Evolutionary conservation across 139 green algal species (phyloP).

Genomic region (Monoraphidium neglectum): DNA sequence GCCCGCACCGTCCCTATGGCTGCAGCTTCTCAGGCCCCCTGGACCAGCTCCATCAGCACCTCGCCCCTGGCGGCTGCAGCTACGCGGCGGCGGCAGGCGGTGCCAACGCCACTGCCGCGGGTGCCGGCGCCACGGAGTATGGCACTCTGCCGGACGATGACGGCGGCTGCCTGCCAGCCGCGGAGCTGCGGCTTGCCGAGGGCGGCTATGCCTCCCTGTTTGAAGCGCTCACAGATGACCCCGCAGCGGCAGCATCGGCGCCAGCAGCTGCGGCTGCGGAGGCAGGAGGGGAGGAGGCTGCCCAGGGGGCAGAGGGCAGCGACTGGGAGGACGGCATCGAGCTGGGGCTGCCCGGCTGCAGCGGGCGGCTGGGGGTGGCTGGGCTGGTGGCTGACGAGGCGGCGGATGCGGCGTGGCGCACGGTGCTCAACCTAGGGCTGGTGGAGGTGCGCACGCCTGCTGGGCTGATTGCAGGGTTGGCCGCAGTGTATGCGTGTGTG

Average conservation of each 20-base stretch:
- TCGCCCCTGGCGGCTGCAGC: not conserved
- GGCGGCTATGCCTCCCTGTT: too few species aligned
- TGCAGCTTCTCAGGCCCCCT: slow-evolving; percentile 2
- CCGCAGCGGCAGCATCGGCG: not conserved
- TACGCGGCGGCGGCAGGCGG: slow-evolving; percentile 1
- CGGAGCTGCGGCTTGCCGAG: too few species aligned
- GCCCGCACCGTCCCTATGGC: slow-evolving; percentile 15
- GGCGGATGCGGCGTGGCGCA: slow-evolving; percentile 5
- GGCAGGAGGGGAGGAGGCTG: not conserved
- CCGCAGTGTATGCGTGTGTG: too few species aligned
- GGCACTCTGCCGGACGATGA: not conserved
- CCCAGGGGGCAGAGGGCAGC: too few species aligned
- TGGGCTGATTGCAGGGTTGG: too few species aligned
- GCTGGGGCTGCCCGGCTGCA: slow-evolving; percentile 1
- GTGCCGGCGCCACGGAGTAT: too few species aligned
- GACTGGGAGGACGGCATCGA: not conserved
- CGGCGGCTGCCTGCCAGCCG: not conserved
- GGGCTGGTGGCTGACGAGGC: not conserved
- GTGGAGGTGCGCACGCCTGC: slow-evolving; percentile 1
- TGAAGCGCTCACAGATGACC: not conserved
- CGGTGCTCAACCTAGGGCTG: slow-evolving; percentile 11
- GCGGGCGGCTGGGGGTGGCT: not conserved
- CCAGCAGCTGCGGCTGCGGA: not conserved
- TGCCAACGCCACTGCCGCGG: not conserved
- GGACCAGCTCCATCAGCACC: not conserved